Evolutionary conservation across 2,329 filamentous ascomycete genomes (phyloP).

Genomic region (Paecilomyces niveus): DNA sequence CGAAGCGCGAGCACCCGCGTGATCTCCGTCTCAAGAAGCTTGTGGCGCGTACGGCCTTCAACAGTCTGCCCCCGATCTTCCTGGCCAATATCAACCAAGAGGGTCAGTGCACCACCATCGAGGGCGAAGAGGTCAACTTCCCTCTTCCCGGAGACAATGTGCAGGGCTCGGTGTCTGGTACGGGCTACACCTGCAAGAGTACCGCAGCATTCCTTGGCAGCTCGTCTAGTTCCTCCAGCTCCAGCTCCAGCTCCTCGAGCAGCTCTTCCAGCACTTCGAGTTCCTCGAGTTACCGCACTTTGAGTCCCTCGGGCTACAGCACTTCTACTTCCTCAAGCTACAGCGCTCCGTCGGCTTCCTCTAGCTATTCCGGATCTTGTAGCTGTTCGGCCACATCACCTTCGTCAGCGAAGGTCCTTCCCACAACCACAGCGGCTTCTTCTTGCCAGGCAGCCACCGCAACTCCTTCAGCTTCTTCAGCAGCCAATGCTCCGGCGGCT

Average conservation of each 20-base stretch:
- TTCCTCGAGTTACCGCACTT: not conserved
- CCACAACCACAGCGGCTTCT: not conserved
- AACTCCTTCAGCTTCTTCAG: constrained; percentile 5
- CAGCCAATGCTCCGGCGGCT: not conserved
- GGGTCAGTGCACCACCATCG: constrained; percentile 48
- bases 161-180: constrained; percentile 23
- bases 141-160: constrained; percentile 58
- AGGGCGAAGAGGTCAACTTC: constrained; percentile 55
- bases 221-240: constrained; percentile 1
- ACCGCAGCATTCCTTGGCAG: constrained; percentile 23
- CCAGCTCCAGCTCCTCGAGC: constrained; percentile 8
- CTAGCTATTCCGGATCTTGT: too few species aligned
- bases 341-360: not conserved
- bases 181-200: constrained; percentile 27
- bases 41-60: constrained; percentile 33
- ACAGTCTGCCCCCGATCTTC: constrained; percentile 59
- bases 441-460: constrained; percentile 1
- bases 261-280: constrained; percentile 5
- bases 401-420: not conserved
- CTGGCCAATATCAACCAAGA: constrained; percentile 59
- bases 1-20: constrained; percentile 8
- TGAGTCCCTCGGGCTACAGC: not conserved
- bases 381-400: not conserved
- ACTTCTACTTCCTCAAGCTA: not conserved
- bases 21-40: constrained; percentile 2